A percentile compares a stretch with the other conserved stretches of the same genome.
These are phyloP conservation scores for Candida nitratophila DNA, from an alignment of 805 yeast species.

Conservation along the genomic window DNA sequence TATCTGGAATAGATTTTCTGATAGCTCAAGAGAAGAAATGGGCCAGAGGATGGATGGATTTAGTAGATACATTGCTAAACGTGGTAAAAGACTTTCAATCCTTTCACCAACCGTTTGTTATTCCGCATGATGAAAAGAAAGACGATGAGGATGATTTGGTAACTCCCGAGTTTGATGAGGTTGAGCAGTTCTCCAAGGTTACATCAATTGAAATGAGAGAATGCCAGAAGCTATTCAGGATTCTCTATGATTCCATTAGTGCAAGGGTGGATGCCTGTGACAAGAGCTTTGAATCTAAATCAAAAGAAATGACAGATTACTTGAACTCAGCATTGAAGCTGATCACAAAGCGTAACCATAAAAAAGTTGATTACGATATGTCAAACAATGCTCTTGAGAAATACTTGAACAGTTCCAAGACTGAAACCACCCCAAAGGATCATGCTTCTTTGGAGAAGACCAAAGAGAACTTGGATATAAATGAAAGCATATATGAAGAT, in stretches of 20 bases:
- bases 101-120: slow-evolving; percentile 32
- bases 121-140: slow-evolving; percentile 20
- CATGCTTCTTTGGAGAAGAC: slow-evolving; percentile 25
- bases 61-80: slow-evolving; percentile 28
- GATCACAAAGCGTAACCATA: slow-evolving; percentile 37
- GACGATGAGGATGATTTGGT: slow-evolving; percentile 11
- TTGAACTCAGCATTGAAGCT: slow-evolving; percentile 31
- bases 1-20: slow-evolving; percentile 38
- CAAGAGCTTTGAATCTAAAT: slow-evolving; percentile 25
- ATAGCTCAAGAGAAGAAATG: slow-evolving; percentile 23
- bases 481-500: slow-evolving; percentile 25
- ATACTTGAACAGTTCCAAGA: slow-evolving; percentile 16
- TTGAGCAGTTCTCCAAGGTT: slow-evolving; percentile 21
- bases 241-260: slow-evolving; percentile 18
- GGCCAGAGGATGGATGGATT: slow-evolving; percentile 17
- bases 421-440: slow-evolving; percentile 30
- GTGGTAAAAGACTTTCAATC: slow-evolving; percentile 25
- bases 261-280: slow-evolving; percentile 14
- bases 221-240: slow-evolving; percentile 18
- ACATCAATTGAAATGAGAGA: slow-evolving; percentile 24
- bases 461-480: slow-evolving; percentile 25
- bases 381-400: slow-evolving; percentile 31
- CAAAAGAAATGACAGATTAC: slow-evolving; percentile 32
- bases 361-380: slow-evolving; percentile 35
- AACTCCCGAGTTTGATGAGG: slow-evolving; percentile 10